These are phyloP conservation scores for Debaryomyces subglobosus DNA, from an alignment of 1,139 yeast genomes.

Conservation along the genomic window DNA sequence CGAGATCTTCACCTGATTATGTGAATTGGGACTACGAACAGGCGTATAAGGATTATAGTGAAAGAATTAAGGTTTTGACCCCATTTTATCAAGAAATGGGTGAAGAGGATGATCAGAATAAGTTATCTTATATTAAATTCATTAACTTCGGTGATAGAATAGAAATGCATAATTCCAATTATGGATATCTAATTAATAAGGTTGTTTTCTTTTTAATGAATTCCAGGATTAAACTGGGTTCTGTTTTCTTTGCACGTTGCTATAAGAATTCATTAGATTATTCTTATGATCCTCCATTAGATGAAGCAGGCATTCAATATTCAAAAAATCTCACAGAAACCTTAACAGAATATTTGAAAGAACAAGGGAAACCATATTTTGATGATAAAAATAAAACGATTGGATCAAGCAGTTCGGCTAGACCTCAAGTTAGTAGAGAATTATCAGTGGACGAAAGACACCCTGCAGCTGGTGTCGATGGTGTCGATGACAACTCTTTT, in stretches of 20 bases:
- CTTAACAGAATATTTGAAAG: conserved; percentile 37
- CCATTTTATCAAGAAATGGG: conserved; percentile 58
- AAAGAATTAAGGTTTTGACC: conserved; percentile 53
- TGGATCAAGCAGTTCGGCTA: neutral
- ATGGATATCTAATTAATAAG: conserved; percentile 87
- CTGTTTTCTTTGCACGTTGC: conserved; percentile 85
- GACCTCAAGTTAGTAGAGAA: conserved; percentile 17
- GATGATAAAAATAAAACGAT: conserved; percentile 14
- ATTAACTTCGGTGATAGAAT: conserved; percentile 90
- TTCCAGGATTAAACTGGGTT: conserved; percentile 79
- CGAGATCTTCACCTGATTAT: conserved; percentile 88
- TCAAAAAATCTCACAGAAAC: conserved; percentile 49
- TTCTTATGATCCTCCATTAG: conserved; percentile 67
- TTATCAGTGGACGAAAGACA: conserved; percentile 36
- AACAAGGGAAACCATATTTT: conserved; percentile 34
- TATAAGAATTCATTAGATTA: conserved; percentile 62
- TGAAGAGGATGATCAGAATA: conserved; percentile 43
- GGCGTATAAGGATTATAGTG: conserved; percentile 64
- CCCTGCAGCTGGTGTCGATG: conserved; percentile 54
- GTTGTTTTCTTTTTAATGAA: conserved; percentile 91
- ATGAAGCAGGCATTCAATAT: conserved; percentile 57
- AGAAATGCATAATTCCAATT: conserved; percentile 75
- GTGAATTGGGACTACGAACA: conserved; percentile 65
- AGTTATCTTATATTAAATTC: conserved; percentile 74
- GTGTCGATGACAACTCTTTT: conserved; percentile 52